These are phyloP conservation scores for Sambucus nigra DNA, from an alignment of 129 eudicot genomes.

Conservation along the genomic window DNA sequence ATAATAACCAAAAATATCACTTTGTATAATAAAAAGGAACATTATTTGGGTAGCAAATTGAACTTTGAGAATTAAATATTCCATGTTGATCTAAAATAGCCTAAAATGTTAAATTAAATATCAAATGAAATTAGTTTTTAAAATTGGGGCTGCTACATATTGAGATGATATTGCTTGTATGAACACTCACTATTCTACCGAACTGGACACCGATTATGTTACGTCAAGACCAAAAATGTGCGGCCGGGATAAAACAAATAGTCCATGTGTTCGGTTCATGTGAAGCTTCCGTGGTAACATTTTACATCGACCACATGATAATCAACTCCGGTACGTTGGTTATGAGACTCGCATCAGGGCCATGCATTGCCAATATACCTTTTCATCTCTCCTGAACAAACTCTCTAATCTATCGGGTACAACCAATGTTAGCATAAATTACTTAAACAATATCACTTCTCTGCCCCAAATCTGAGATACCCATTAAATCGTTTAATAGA, in stretches of 20 bases:
- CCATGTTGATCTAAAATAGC: too few species aligned
- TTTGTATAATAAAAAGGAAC: too few species aligned
- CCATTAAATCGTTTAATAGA: too few species aligned
- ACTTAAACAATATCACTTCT: too few species aligned
- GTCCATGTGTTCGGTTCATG: slow-evolving; percentile 65
- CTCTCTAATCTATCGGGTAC: slow-evolving; percentile 59
- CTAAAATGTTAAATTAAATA: too few species aligned
- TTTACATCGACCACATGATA: slow-evolving; percentile 87
- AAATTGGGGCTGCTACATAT: too few species aligned
- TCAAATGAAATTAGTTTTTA: too few species aligned
- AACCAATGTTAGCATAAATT: slow-evolving; percentile 52
- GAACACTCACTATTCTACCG: slow-evolving; percentile 32
- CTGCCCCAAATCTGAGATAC: too few species aligned
- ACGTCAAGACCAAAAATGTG: slow-evolving; percentile 55
- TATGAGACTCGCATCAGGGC: slow-evolving; percentile 89
- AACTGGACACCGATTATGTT: slow-evolving; percentile 39
- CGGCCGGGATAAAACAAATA: slow-evolving; percentile 28
- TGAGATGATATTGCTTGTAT: too few species aligned
- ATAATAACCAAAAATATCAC: too few species aligned
- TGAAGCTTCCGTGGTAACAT: slow-evolving; percentile 93
- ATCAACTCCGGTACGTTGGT: slow-evolving; percentile 92
- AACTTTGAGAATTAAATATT: too few species aligned
- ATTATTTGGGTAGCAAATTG: too few species aligned
- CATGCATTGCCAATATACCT: slow-evolving; percentile 57
- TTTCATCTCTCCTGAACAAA: slow-evolving; percentile 45